A percentile compares a stretch with the other conserved stretches of the same genome.
phyloP scores from a whole-genome alignment of 192 early-diverging fungal species.

The Coemansia umbellata region DNA sequence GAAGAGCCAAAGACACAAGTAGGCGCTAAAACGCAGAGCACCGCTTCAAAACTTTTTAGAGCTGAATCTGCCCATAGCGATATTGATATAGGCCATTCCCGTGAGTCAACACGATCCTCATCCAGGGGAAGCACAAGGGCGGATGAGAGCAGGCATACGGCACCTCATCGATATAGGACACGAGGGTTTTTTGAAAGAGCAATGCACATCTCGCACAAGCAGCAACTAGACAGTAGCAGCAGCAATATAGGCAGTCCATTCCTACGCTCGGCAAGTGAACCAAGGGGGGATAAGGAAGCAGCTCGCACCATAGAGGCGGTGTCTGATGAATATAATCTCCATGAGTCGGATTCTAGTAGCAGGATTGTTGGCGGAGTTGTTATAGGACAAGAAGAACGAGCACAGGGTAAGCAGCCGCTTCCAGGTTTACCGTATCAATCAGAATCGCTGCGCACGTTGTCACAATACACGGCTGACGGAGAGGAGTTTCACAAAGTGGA shows the following conservation, averaged over 20 bases:
- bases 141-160: neutral
- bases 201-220: conserved; percentile 7
- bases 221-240: neutral
- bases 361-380: no score
- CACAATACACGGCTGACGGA: no score
- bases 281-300: neutral
- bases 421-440: no score
- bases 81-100: neutral
- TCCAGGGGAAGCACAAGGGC: neutral
- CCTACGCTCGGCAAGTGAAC: neutral
- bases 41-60: neutral
- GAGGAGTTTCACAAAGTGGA: no score
- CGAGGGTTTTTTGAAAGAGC: conserved; percentile 25
- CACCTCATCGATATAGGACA: conserved; percentile 5
- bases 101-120: neutral
- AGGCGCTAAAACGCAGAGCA: neutral
- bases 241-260: conserved; percentile 2
- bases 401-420: no score
- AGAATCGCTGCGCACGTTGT: no score
- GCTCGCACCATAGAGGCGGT: neutral
- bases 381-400: no score
- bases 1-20: no score
- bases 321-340: neutral
- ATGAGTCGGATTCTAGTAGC: no score
- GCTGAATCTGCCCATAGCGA: neutral